Evolutionary conservation across 192 early-diverging fungal species (phyloP).

Genomic region (Gonapodya prolifera): DNA sequence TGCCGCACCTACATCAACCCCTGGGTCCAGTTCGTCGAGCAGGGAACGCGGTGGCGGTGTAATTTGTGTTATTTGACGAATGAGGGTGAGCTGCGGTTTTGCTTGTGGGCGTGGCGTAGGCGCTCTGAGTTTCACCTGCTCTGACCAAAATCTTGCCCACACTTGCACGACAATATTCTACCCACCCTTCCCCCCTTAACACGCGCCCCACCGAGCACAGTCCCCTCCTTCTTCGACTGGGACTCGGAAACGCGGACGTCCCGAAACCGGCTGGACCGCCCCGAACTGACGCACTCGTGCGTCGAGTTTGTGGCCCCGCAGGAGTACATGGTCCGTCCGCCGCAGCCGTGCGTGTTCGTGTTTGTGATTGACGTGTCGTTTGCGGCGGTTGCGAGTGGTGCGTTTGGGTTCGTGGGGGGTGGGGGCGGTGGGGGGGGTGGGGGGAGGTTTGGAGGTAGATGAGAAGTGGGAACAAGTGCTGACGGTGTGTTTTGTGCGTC

Average conservation of each 20-base stretch:
- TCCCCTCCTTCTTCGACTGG: slow-evolving; percentile 62
- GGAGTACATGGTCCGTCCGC: slow-evolving; percentile 98
- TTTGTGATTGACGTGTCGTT: slow-evolving; percentile 93
- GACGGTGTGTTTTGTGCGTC: slow-evolving; percentile 10
- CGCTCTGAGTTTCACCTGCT: too few relatives aligned
- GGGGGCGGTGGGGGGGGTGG: neutral
- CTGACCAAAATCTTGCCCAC: too few relatives aligned
- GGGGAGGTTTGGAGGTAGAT: neutral
- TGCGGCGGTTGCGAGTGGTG: slow-evolving; percentile 69
- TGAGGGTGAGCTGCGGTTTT: slow-evolving; percentile 49
- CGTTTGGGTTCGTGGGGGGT: too few relatives aligned
- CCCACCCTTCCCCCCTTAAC: too few relatives aligned
- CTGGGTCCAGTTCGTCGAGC: slow-evolving; percentile 88
- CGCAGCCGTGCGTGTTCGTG: slow-evolving; percentile 84
- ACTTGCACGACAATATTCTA: too few relatives aligned
- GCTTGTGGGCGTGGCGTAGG: too few relatives aligned
- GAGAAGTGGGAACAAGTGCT: neutral
- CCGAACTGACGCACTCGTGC: slow-evolving; percentile 77
- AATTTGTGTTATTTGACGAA: slow-evolving; percentile 88
- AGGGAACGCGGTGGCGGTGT: slow-evolving; percentile 92
- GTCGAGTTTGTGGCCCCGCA: slow-evolving; percentile 93
- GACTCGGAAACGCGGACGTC: slow-evolving; percentile 64
- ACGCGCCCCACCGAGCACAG: too few relatives aligned
- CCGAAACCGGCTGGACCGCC: slow-evolving; percentile 72
- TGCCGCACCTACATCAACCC: slow-evolving; percentile 97